Evolutionary conservation across 257 asterid genomes (phyloP).

Genomic region (Ajuga chamaepitys): DNA sequence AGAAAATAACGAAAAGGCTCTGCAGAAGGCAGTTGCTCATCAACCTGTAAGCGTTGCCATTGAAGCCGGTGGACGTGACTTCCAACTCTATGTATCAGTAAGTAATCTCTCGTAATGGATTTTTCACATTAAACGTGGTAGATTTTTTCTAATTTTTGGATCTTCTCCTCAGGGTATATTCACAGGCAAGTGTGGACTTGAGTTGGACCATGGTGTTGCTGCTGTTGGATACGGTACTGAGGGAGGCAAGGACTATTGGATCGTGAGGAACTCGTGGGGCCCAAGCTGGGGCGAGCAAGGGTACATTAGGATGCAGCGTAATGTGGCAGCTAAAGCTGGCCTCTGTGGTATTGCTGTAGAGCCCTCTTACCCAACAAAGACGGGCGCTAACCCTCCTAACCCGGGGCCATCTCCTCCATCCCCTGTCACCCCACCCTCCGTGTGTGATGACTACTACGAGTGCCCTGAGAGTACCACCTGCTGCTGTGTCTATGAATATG

Average conservation of each 20-base stretch:
- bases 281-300: constrained; percentile 53
- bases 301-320: constrained; percentile 43
- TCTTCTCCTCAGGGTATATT: constrained; percentile 42
- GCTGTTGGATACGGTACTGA: constrained; percentile 45
- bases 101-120: neutral
- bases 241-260: constrained; percentile 48
- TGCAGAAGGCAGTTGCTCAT: constrained; percentile 42
- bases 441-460: constrained; percentile 34
- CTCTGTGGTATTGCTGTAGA: constrained; percentile 51
- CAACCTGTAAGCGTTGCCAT: constrained; percentile 65
- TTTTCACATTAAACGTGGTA: neutral
- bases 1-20: constrained; percentile 31
- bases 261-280: constrained; percentile 54
- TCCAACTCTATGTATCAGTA: constrained; percentile 57
- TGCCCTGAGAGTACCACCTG: constrained; percentile 51
- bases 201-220: constrained; percentile 47
- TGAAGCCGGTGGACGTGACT: constrained; percentile 67
- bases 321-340: constrained; percentile 24
- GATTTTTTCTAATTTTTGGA: neutral
- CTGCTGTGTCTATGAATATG: constrained; percentile 42
- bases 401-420: constrained; percentile 64
- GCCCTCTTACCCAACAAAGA: constrained; percentile 51
- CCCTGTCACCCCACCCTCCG: constrained; percentile 34
- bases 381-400: constrained; percentile 44
- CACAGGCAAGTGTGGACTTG: constrained; percentile 40